phyloP scores from a whole-genome alignment of 2,329 filamentous ascomycete species.

The Alternaria sp. region DNA sequence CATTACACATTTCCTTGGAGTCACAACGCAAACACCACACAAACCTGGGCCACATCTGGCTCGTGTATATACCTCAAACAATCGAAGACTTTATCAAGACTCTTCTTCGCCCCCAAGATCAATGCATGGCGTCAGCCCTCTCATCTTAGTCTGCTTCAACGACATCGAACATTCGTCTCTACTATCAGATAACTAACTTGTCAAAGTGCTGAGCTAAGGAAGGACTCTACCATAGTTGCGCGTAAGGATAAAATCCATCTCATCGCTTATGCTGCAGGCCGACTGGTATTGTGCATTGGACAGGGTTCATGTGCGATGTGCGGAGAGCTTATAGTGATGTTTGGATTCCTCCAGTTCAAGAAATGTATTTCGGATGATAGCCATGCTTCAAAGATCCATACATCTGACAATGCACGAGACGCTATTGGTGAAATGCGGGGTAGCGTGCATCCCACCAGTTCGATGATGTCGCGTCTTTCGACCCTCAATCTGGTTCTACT shows the following conservation, averaged over 20 bases:
- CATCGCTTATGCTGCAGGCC: neutral
- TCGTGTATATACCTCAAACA: slow-evolving; percentile 26
- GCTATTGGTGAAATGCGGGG: slow-evolving; percentile 18
- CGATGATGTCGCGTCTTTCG: slow-evolving; percentile 1
- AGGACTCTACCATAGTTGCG: neutral
- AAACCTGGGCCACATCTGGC: slow-evolving; percentile 14
- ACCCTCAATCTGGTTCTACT: neutral
- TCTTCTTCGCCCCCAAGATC: too few species aligned
- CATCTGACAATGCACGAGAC: slow-evolving; percentile 1
- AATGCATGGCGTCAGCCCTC: too few species aligned
- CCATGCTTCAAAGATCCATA: neutral
- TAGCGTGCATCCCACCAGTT: slow-evolving; percentile 15
- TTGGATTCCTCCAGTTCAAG: neutral
- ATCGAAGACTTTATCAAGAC: neutral
- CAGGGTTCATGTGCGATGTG: neutral
- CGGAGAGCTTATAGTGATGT: neutral
- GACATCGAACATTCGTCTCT: too few species aligned
- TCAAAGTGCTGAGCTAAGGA: too few species aligned
- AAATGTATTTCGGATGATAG: neutral
- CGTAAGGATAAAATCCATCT: neutral
- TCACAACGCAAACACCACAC: slow-evolving; percentile 21
- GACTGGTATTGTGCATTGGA: neutral
- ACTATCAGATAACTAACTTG: too few species aligned
- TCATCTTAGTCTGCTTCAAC: too few species aligned
- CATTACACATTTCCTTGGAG: slow-evolving; percentile 24